Conservation (phyloP, 2,329 filamentous ascomycete genomes). For the Neonectria hederae region DNA sequence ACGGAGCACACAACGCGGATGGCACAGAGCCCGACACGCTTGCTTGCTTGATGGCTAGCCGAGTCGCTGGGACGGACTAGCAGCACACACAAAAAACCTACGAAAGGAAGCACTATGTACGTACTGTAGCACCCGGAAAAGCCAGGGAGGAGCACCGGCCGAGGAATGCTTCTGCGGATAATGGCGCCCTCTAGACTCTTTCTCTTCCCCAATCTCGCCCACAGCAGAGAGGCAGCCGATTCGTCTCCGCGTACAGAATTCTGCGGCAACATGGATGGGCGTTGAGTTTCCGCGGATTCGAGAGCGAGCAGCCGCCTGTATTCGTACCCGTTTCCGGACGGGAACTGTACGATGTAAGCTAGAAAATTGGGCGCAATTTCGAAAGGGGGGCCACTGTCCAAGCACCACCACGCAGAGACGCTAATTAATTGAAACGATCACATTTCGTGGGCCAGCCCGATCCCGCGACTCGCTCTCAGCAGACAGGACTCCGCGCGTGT, state of each 20-base stretch:
- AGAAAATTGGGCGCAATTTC: slow-evolving; percentile 23
- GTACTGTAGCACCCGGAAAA: neutral
- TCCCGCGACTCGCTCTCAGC: neutral
- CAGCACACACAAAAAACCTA: neutral
- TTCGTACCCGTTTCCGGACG: neutral
- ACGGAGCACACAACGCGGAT: neutral
- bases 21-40: neutral
- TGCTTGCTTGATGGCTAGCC: neutral
- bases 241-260: neutral
- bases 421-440: neutral
- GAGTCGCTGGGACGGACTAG: neutral
- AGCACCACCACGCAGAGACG: neutral
- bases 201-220: neutral
- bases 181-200: neutral
- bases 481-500: neutral
- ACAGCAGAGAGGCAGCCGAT: too few relatives aligned
- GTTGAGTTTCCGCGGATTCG: neutral
- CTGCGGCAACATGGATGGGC: neutral
- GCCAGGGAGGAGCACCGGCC: neutral
- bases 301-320: neutral
- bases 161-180: neutral
- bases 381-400: slow-evolving; percentile 1
- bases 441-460: neutral
- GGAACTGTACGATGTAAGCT: too few relatives aligned
- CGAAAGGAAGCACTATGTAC: too few relatives aligned